A percentile compares a stretch with the other conserved stretches of the same genome.
Evolutionary conservation across 306 rosid species (phyloP).

Genomic region (Dalbergia oliveri): DNA sequence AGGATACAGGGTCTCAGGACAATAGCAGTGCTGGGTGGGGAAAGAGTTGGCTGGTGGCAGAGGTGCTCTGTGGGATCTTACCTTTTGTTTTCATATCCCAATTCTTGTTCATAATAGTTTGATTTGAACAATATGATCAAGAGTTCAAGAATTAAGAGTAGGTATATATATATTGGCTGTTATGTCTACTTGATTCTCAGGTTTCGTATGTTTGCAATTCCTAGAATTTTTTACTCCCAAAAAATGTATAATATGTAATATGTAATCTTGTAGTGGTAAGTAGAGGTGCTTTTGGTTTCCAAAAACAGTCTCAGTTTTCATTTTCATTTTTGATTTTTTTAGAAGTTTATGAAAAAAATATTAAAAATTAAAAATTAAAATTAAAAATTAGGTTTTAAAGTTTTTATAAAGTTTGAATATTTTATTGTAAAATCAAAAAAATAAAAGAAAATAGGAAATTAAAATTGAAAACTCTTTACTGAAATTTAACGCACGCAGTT

Average conservation of each 20-base stretch:
- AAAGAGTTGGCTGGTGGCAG: slow-evolving; percentile 45
- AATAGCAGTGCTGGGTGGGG: slow-evolving; percentile 59
- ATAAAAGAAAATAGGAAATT: too few relatives aligned
- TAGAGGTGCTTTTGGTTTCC: too few relatives aligned
- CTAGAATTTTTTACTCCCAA: not conserved
- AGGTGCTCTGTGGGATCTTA: slow-evolving; percentile 50
- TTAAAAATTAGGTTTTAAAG: too few relatives aligned
- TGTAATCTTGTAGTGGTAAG: not conserved
- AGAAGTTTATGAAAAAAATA: too few relatives aligned
- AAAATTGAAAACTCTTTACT: too few relatives aligned
- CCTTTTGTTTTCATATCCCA: slow-evolving; percentile 53
- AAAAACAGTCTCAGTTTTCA: too few relatives aligned
- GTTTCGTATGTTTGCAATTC: not conserved
- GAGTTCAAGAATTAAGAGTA: not conserved
- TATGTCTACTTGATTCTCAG: not conserved
- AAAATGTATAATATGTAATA: not conserved
- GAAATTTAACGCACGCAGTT: too few relatives aligned
- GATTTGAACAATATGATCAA: not conserved
- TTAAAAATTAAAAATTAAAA: too few relatives aligned
- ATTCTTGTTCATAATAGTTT: slow-evolving; percentile 45
- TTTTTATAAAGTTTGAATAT: too few relatives aligned
- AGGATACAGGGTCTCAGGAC: slow-evolving; percentile 41
- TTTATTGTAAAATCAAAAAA: too few relatives aligned
- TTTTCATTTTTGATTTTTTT: too few relatives aligned
- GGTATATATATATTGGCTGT: not conserved